A percentile compares a stretch with the other conserved stretches of the same genome.
Evolutionary conservation across 2,329 filamentous ascomycete species (phyloP).

Genomic region (Bipolaris bicolor): DNA sequence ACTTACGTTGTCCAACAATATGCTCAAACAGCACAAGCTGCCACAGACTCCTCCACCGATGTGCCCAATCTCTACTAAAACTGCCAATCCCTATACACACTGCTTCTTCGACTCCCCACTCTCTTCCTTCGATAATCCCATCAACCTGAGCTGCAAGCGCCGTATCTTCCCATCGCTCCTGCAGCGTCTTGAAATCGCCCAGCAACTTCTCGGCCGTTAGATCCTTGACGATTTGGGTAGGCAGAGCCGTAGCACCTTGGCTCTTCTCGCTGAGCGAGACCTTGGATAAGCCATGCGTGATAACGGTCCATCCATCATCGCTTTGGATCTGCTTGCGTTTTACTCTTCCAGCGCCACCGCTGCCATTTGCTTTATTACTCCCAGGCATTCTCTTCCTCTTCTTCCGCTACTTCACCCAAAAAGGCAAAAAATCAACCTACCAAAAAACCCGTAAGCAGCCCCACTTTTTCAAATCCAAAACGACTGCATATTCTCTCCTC

Average conservation of each 20-base stretch:
- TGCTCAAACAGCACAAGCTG: slow-evolving; percentile 46
- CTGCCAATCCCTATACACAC: slow-evolving; percentile 48
- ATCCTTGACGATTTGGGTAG: slow-evolving; percentile 24
- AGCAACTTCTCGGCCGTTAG: slow-evolving; percentile 35
- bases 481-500: neutral
- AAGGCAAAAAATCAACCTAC: neutral
- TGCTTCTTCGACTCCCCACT: slow-evolving; percentile 25
- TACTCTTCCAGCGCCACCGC: slow-evolving; percentile 25
- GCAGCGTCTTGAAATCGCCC: slow-evolving; percentile 29
- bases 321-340: slow-evolving; percentile 39
- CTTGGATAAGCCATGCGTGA: slow-evolving; percentile 37
- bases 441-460: neutral
- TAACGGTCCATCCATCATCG: slow-evolving; percentile 47
- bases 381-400: neutral
- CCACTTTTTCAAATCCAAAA: too few species aligned
- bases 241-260: slow-evolving; percentile 7
- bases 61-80: slow-evolving; percentile 45
- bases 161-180: slow-evolving; percentile 33
- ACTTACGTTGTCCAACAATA: slow-evolving; percentile 24
- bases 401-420: too few species aligned
- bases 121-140: slow-evolving; percentile 8
- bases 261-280: slow-evolving; percentile 11
- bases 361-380: neutral
- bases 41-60: slow-evolving; percentile 44
- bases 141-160: slow-evolving; percentile 30